phyloP scores from a whole-genome alignment of 208 protist genomes.

The Trypanosoma caninum region DNA sequence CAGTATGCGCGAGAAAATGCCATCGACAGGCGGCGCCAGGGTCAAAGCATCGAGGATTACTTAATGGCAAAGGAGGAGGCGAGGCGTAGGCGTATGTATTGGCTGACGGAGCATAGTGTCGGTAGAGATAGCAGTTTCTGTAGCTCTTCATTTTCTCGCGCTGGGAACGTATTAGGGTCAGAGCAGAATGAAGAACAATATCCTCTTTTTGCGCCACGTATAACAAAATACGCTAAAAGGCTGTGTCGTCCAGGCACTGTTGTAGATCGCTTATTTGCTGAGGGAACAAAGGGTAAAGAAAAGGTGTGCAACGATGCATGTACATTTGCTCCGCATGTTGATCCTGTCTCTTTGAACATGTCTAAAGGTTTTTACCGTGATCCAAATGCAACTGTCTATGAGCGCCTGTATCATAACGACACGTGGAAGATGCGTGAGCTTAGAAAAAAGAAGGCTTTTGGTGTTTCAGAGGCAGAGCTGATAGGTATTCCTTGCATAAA shows the following conservation, averaged over 20 bases:
- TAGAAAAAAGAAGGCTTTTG: not conserved
- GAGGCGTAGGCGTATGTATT: constrained; percentile 51
- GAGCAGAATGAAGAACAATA: not conserved
- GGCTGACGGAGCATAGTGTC: constrained; percentile 31
- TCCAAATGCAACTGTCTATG: constrained; percentile 29
- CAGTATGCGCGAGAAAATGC: constrained; percentile 46
- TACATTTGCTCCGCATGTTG: constrained; percentile 54
- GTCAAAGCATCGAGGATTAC: constrained; percentile 47
- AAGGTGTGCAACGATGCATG: constrained; percentile 22
- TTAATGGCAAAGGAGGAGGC: constrained; percentile 48
- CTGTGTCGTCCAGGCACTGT: constrained; percentile 37
- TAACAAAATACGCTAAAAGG: constrained; percentile 42
- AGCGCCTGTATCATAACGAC: constrained; percentile 52
- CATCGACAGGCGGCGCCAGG: constrained; percentile 17
- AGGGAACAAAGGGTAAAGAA: not conserved
- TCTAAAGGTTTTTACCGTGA: constrained; percentile 44
- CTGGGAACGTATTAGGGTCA: not conserved
- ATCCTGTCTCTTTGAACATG: constrained; percentile 35
- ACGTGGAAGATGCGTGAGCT: constrained; percentile 26
- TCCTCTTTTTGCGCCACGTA: constrained; percentile 20
- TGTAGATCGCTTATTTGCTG: constrained; percentile 55
- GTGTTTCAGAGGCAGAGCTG: not conserved
- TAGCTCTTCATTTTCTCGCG: not conserved
- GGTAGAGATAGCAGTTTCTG: constrained; percentile 6
- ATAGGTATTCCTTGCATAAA: constrained; percentile 32